Base-by-base conservation (phyloP, 1,139 yeast genomes). In the Arxiozyma bovina region DNA sequence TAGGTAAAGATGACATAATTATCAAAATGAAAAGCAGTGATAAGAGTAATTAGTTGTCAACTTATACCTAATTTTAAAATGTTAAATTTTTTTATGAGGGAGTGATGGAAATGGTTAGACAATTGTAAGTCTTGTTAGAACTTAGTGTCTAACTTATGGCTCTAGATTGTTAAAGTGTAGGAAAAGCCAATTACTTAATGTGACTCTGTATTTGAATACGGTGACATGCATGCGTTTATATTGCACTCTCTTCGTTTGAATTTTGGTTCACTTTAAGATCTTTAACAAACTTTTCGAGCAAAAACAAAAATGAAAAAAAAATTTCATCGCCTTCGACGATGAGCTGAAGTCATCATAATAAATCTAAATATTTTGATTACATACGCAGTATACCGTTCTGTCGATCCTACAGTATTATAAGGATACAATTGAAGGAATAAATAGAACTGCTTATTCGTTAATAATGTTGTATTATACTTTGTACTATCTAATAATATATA, bases 1-100 rank as follows among this genome's bases (percentile, higher is more conserved):
- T 48, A 21, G 48, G 42, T 25, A 34, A 42, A 21, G 54, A 44
- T 18, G 50, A 45, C 57, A 57, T 55, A 23, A 41, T 41, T 47
- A 27, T 30, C 42, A 15, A 34, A 12, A 34, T 15, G 17, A 34
- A 34, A 34, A 34, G 40, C 6, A 34, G n/a, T 6, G 12, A 34
- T 34, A 34, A 34, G 12, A 12, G 8, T 34, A 34, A 34, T 34
- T 34, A 34, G 40, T 8, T 15, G 4, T 34, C 40, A 34, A 15
- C 40, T 34, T 34, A 2, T 12, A 34, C 40, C 40, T 34, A 15
- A 4, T 3, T 34, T 34, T 34, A 34, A 12, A 34, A 34, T 34
- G 40, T 15, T 34, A 12, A 15, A 34, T 34, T 12, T 17, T 12
- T 12, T 6, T 34, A n/a, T 4, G 17, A 34, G 8, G 4, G 40